phyloP scores from a whole-genome alignment of 768 basidiomycete species.

The Leccinum variicolor region DNA sequence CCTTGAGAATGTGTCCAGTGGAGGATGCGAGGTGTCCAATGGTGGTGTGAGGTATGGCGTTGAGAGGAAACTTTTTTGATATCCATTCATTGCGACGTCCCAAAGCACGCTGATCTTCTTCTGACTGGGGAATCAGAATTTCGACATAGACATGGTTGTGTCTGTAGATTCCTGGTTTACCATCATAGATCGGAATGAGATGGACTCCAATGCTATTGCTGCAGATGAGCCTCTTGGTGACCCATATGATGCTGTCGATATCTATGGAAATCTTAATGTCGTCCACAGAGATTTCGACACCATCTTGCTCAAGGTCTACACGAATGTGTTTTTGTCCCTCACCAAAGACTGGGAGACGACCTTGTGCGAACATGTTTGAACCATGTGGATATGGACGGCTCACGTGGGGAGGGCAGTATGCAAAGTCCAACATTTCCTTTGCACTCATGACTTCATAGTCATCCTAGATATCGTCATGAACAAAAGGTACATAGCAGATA shows the following conservation, averaged over 20 bases:
- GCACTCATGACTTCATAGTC: not conserved
- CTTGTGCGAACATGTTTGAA: not conserved
- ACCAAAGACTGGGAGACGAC: not conserved
- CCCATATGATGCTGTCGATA: constrained; percentile 9
- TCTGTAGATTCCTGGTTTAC: constrained; percentile 1
- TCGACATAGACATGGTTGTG: constrained; percentile 17
- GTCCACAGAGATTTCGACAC: not conserved
- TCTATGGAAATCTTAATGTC: not conserved
- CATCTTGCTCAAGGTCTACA: constrained; percentile 1
- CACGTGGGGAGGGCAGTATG: too few relatives aligned
- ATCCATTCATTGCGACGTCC: constrained; percentile 1
- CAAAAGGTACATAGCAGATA: too few relatives aligned
- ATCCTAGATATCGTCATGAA: too few relatives aligned
- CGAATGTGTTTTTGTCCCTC: not conserved
- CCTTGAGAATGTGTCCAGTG: not conserved
- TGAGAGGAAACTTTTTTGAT: constrained; percentile 4
- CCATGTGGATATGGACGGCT: not conserved
- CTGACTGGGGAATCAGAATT: constrained; percentile 8
- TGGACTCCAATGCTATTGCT: too few relatives aligned
- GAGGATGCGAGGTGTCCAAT: not conserved
- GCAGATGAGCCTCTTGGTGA: too few relatives aligned
- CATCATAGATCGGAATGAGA: too few relatives aligned
- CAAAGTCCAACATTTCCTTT: not conserved
- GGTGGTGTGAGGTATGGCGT: constrained; percentile 1
- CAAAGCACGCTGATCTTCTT: not conserved